These are phyloP conservation scores for Eucalyptus fibrosa DNA, from an alignment of 345 rosid genomes.

Conservation along the genomic window DNA sequence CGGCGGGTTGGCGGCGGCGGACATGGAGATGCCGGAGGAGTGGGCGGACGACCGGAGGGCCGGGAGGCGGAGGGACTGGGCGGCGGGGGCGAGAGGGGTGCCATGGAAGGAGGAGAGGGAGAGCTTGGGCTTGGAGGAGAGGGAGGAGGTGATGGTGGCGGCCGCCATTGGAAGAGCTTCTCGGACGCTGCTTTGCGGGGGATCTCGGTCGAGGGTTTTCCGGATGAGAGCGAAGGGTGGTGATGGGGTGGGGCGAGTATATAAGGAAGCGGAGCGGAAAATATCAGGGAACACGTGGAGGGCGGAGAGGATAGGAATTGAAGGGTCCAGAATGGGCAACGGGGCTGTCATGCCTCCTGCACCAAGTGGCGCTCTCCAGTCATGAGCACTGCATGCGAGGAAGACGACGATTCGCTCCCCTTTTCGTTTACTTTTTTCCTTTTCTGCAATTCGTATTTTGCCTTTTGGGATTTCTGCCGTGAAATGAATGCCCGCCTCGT, in stretches of 20 bases:
- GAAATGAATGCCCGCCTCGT: not conserved
- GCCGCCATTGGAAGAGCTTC: not conserved
- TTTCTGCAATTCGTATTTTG: not conserved
- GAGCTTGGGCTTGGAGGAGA: not conserved
- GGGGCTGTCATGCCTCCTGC: not conserved
- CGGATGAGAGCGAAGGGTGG: not conserved
- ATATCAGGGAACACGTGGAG: not conserved
- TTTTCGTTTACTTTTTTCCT: not conserved
- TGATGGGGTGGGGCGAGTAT: not conserved
- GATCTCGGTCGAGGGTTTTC: not conserved
- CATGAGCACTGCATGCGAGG: not conserved
- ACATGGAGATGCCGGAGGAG: constrained; percentile 2
- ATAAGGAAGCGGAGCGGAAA: not conserved
- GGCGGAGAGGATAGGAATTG: not conserved
- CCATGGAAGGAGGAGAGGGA: constrained; percentile 8
- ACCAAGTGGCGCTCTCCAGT: not conserved
- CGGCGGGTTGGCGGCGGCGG: not conserved
- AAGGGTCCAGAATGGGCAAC: not conserved
- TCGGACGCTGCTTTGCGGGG: not conserved
- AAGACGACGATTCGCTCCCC: not conserved
- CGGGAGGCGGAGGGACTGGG: not conserved
- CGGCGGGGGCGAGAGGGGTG: not conserved
- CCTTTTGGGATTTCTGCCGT: not conserved
- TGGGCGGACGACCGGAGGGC: not conserved
- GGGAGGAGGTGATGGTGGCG: not conserved